Evolutionary conservation across 179 eudicot genomes (phyloP).

Genomic region (Spinacia oleracea): DNA sequence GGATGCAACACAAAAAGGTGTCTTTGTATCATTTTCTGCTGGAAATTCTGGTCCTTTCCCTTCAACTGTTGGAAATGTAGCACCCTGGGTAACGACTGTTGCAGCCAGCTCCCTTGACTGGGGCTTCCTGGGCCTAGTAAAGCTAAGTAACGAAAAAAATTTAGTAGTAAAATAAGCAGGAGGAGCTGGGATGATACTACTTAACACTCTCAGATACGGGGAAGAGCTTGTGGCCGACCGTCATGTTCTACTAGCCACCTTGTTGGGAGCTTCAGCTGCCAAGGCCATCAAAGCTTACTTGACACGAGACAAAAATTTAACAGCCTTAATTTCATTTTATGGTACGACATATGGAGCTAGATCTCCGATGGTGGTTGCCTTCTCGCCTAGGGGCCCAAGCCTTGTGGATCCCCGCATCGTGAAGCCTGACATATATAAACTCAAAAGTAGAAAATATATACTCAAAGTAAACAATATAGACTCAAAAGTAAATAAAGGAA

Average conservation of each 20-base stretch:
- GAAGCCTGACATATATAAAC: slow-evolving; percentile 69
- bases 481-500: too few species aligned
- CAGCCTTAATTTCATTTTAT: too few species aligned
- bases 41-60: slow-evolving; percentile 64
- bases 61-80: slow-evolving; percentile 50
- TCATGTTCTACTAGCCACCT: slow-evolving; percentile 56
- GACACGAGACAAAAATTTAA: too few species aligned
- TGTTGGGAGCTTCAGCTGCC: slow-evolving; percentile 49
- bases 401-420: slow-evolving; percentile 46
- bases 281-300: slow-evolving; percentile 38
- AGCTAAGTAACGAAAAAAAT: slow-evolving; percentile 42
- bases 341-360: too few species aligned
- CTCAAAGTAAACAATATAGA: too few species aligned
- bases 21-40: too few species aligned
- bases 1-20: slow-evolving; percentile 53
- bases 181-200: slow-evolving; percentile 62
- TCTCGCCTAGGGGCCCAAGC: slow-evolving; percentile 73
- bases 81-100: slow-evolving; percentile 68
- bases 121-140: slow-evolving; percentile 39
- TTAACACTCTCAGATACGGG: slow-evolving; percentile 48
- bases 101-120: slow-evolving; percentile 64
- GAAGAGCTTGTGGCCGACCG: slow-evolving; percentile 59
- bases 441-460: too few species aligned
- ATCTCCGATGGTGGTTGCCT: too few species aligned
- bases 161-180: slow-evolving; percentile 52